phyloP scores from a whole-genome alignment of 371 early-diverging fungal species.

The Mucor plumbeus region DNA sequence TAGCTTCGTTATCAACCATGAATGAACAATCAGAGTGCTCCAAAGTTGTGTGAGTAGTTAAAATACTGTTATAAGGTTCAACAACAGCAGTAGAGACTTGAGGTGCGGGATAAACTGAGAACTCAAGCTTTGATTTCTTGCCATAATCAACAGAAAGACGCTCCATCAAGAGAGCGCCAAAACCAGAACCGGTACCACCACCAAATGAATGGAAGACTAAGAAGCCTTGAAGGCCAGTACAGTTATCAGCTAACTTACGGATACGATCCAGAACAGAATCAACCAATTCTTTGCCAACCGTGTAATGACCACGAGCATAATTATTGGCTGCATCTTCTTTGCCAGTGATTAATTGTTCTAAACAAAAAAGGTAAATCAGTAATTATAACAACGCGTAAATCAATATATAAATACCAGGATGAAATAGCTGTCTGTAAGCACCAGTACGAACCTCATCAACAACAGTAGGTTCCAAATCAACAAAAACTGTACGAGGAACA shows the following conservation, averaged over 20 bases:
- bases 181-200: constrained; percentile 99
- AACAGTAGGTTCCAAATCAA: constrained; percentile 98
- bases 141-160: constrained; percentile 96
- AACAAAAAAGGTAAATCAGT: constrained; percentile 96
- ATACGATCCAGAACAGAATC: constrained; percentile 97
- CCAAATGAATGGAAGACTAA: constrained; percentile 99
- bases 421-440: constrained; percentile 97
- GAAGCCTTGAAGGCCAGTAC: constrained; percentile 97
- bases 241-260: constrained; percentile 97
- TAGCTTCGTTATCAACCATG: constrained; percentile 99
- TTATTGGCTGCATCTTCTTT: constrained; percentile 99
- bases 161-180: constrained; percentile 97
- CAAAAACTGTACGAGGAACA: constrained; percentile 98
- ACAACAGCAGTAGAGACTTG: constrained; percentile 97
- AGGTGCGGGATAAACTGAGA: constrained; percentile 99
- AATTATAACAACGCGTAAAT: constrained; percentile 25
- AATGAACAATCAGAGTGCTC: constrained; percentile 99
- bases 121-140: constrained; percentile 99
- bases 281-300: constrained; percentile 98
- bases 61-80: constrained; percentile 98
- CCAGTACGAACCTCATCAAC: constrained; percentile 97
- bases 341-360: constrained; percentile 95
- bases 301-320: constrained; percentile 99
- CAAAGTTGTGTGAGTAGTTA: constrained; percentile 98
- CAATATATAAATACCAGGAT: constrained; percentile 73